These are phyloP conservation scores for Fusarium graminum DNA, from an alignment of 2,329 filamentous ascomycete genomes.

Conservation along the genomic window DNA sequence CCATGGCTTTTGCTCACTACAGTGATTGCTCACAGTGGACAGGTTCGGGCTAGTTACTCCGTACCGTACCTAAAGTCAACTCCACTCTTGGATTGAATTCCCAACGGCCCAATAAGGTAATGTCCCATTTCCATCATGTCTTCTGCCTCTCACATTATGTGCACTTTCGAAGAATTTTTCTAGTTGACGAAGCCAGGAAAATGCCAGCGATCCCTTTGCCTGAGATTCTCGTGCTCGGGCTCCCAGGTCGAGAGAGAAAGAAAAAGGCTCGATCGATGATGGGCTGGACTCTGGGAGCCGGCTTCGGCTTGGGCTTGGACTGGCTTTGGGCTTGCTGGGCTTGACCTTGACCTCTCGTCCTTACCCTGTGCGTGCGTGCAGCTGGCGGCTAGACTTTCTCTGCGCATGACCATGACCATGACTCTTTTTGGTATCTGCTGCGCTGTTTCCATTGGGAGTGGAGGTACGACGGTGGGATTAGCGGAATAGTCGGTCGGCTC, in stretches of 20 bases:
- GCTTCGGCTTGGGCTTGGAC: constrained; percentile 34
- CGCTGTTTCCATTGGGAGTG: constrained; percentile 22
- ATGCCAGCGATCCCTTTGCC: constrained; percentile 4
- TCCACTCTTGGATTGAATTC: constrained; percentile 9
- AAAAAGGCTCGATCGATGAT: constrained; percentile 32
- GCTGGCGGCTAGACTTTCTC: constrained; percentile 33
- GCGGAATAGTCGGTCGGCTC: constrained; percentile 18
- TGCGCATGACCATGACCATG: constrained; percentile 39
- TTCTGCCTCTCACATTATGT: constrained; percentile 29
- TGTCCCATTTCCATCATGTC: constrained; percentile 17
- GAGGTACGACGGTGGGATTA: constrained; percentile 14
- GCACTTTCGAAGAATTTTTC: constrained; percentile 3
- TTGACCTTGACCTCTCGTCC: constrained; percentile 4
- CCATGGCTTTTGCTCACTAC: too few species aligned
- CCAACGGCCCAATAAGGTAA: constrained; percentile 15
- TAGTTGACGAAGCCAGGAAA: constrained; percentile 14
- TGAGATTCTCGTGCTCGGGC: constrained; percentile 13
- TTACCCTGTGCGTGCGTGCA: constrained; percentile 32
- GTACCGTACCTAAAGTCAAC: constrained; percentile 15
- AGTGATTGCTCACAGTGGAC: constrained; percentile 10
- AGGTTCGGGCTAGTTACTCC: too few species aligned
- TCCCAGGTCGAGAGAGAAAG: neutral
- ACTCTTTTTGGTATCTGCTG: constrained; percentile 19
- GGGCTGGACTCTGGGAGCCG: neutral
- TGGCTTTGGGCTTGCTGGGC: constrained; percentile 29